Percentiles rank a stretch among this genome's conserved stretches.
These are phyloP conservation scores for Pythium chondricola DNA, from an alignment of 352 stramenopile species.

Conservation along the genomic window DNA sequence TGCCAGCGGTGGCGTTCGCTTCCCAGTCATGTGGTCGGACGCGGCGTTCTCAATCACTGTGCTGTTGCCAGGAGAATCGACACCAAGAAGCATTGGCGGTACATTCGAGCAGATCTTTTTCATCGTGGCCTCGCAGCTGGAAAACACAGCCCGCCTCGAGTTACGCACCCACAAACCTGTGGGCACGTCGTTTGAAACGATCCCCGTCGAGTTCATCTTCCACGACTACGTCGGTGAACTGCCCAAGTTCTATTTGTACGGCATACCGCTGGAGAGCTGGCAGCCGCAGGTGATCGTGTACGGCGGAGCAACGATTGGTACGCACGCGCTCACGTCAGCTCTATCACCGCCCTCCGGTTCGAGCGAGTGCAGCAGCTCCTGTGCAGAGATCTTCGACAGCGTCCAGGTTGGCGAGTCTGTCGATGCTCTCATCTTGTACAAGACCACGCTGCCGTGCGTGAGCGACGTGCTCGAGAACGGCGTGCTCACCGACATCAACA, in stretches of 20 bases:
- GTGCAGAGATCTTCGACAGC: background rate
- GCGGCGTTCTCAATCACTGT: too few relatives aligned
- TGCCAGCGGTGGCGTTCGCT: background rate
- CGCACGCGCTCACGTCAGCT: background rate
- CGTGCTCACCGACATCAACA: background rate
- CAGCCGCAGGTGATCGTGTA: slow-evolving; percentile 4
- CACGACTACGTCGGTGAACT: slow-evolving; percentile 2
- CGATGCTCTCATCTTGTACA: slow-evolving; percentile 6
- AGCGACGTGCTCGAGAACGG: background rate
- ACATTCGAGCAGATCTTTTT: too few relatives aligned
- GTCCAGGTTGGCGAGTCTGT: slow-evolving; percentile 8
- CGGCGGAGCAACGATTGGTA: background rate
- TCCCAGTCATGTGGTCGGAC: background rate
- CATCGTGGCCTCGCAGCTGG: too few relatives aligned
- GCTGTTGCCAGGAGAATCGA: too few relatives aligned
- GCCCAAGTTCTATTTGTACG: background rate
- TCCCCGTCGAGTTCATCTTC: slow-evolving; percentile 7
- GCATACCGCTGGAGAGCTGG: background rate
- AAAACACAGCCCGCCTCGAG: too few relatives aligned
- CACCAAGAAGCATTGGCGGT: too few relatives aligned
- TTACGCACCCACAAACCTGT: too few relatives aligned
- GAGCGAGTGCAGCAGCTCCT: slow-evolving; percentile 3
- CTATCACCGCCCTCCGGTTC: too few relatives aligned
- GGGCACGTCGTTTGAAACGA: background rate
- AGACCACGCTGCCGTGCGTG: slow-evolving; percentile 7